phyloP scores from a whole-genome alignment of 1,284 basidiomycete species.

The Melampsora allii-populina region DNA sequence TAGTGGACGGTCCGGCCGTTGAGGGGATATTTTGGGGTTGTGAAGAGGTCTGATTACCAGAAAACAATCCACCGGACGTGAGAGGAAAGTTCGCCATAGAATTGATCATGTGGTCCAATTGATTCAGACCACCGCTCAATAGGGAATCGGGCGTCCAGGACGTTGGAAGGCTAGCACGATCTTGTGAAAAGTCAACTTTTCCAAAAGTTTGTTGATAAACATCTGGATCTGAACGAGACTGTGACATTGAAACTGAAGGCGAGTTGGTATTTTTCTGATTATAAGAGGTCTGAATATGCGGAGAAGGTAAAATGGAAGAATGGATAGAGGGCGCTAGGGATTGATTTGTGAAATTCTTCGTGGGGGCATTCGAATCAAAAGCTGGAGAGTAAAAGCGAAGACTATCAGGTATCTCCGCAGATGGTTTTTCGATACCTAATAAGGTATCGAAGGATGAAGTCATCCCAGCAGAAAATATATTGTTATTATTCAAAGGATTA shows the following conservation, averaged over 20 bases:
- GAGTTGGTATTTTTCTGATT: neutral
- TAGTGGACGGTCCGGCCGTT: neutral
- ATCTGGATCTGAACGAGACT: constrained; percentile 2
- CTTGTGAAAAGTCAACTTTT: neutral
- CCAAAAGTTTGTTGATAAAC: neutral
- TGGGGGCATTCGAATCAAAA: too few species aligned
- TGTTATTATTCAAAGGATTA: neutral
- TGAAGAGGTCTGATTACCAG: neutral
- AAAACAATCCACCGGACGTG: neutral
- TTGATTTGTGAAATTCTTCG: neutral
- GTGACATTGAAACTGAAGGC: neutral
- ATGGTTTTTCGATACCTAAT: too few species aligned
- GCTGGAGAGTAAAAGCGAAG: too few species aligned
- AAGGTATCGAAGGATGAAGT: too few species aligned
- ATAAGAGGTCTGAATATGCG: neutral
- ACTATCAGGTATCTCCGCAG: too few species aligned
- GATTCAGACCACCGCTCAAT: neutral
- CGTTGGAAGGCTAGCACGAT: neutral
- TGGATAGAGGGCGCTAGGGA: neutral
- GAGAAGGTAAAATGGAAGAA: neutral
- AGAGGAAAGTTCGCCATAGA: neutral
- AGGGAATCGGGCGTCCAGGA: neutral
- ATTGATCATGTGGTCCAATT: neutral
- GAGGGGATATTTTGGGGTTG: neutral
- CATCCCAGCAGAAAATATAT: too few species aligned